Evolutionary conservation across 441 rosid genomes (phyloP).

Genomic region (Capsella rubella): DNA sequence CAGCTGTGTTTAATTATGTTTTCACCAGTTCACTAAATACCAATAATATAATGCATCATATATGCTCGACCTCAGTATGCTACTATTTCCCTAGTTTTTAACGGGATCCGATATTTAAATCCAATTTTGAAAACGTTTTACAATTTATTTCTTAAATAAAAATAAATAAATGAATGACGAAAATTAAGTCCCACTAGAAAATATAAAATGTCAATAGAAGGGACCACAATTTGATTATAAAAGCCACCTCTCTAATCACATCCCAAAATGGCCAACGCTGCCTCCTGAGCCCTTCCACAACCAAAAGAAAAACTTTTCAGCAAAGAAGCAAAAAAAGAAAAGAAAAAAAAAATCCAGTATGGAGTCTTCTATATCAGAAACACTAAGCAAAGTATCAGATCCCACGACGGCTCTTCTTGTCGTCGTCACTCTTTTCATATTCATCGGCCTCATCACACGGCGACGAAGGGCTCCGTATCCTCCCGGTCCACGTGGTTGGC

Average conservation of each 20-base stretch:
- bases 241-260: conserved; percentile 37
- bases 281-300: conserved; percentile 25
- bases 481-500: conserved; percentile 87
- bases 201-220: conserved; percentile 19
- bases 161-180: conserved; percentile 10
- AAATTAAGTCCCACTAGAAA: conserved; percentile 12
- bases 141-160: background rate
- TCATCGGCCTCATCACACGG: conserved; percentile 49
- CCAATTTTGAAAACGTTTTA: background rate
- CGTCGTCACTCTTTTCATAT: conserved; percentile 48
- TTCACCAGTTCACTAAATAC: conserved; percentile 1
- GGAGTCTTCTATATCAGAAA: conserved; percentile 54
- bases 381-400: conserved; percentile 44
- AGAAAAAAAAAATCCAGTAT: conserved; percentile 15
- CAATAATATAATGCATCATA: conserved; percentile 4
- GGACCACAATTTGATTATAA: conserved; percentile 45
- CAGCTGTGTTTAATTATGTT: background rate
- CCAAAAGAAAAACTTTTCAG: conserved; percentile 1
- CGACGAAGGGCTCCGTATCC: conserved; percentile 61
- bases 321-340: background rate
- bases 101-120: background rate
- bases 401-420: conserved; percentile 47
- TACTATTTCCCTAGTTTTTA: background rate
- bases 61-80: background rate
- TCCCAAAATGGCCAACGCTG: conserved; percentile 32